Base-by-base conservation (phyloP, 495 filamentous ascomycete genomes). In the Chaetomium fimeti region DNA sequence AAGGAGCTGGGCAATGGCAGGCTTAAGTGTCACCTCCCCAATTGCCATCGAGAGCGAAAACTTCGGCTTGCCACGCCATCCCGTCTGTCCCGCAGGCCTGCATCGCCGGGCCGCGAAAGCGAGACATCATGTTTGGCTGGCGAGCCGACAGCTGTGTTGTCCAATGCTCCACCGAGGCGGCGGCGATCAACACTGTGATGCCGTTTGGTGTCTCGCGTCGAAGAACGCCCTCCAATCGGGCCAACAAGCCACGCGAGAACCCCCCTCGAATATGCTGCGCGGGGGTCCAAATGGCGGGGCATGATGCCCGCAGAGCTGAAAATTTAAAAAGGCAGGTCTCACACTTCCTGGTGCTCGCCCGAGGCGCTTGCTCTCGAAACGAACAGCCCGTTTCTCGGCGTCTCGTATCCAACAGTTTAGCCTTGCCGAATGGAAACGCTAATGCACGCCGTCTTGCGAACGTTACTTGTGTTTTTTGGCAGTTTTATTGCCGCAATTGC, bases 241-340 rank as follows among this genome's bases (percentile, higher is more conserved):
- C 11, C 45, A 6, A 5, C 12, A 60, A 60, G 22, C 8, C 27
- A 60, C n/a, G 45, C 57, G 57, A 60, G 20, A 20, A 61, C 5
- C 20, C 38, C 28, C 47, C 32, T 53, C 45, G 45, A 40, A 45
- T 1, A 49, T 13, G n/a, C 49, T 42, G n/a, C 24, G 45, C 24
- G 47, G 48, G 32, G 29, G 13, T 38, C 13, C 16, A 47, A 58
- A 58, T 60, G 25, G 59, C 59, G 47, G 47, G 59, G 59, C 28
- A 27, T n/a, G 15, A 27, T 53, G 47, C 48, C 47, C 48, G 47
- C 29, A 48, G 7, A 61, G 59, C 48, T 61, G 59, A 61, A 61
- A 52, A 27, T 18, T 15, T 18, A 5, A 36, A 25, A n/a, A 45
- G 49, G 32, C 48, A 45, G 20, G 29, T 51, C 45, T 61, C 58